Evolutionary conservation across 352 stramenopile genomes (phyloP).

Genomic region (Phytophthora sp.): DNA sequence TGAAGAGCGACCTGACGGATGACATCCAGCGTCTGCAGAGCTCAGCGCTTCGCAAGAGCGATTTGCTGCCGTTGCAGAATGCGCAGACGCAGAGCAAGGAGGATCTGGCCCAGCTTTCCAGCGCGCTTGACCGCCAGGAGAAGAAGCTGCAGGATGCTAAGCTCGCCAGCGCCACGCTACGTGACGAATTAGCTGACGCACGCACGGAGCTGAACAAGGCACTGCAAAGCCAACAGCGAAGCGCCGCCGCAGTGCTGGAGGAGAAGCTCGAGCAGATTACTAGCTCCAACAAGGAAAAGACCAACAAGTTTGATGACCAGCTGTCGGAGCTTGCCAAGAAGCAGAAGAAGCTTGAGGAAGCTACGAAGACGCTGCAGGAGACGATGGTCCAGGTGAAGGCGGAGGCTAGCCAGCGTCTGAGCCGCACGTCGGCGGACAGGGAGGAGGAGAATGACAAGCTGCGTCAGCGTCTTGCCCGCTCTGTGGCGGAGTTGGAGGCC

Average conservation of each 20-base stretch:
- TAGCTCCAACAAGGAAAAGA: constrained; percentile 50
- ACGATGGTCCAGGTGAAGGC: constrained; percentile 48
- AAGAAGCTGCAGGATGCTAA: constrained; percentile 69
- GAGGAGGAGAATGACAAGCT: constrained; percentile 48
- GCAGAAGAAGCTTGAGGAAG: constrained; percentile 65
- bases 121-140: constrained; percentile 66
- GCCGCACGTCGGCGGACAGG: constrained; percentile 22
- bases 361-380: constrained; percentile 46
- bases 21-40: constrained; percentile 63
- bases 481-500: constrained; percentile 54
- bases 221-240: constrained; percentile 56
- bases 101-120: constrained; percentile 60
- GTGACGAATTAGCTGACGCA: constrained; percentile 60
- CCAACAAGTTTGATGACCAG: constrained; percentile 58
- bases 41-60: constrained; percentile 49
- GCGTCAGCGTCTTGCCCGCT: constrained; percentile 54
- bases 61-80: constrained; percentile 60
- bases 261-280: constrained; percentile 59
- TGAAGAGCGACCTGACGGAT: constrained; percentile 67
- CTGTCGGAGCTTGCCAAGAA: constrained; percentile 56
- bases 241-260: constrained; percentile 49
- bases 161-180: constrained; percentile 41
- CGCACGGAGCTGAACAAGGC: constrained; percentile 65
- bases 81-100: constrained; percentile 68
- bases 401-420: constrained; percentile 39